Conservation (phyloP, 768 basidiomycete species). For the Cystobasidium ongulense region DNA sequence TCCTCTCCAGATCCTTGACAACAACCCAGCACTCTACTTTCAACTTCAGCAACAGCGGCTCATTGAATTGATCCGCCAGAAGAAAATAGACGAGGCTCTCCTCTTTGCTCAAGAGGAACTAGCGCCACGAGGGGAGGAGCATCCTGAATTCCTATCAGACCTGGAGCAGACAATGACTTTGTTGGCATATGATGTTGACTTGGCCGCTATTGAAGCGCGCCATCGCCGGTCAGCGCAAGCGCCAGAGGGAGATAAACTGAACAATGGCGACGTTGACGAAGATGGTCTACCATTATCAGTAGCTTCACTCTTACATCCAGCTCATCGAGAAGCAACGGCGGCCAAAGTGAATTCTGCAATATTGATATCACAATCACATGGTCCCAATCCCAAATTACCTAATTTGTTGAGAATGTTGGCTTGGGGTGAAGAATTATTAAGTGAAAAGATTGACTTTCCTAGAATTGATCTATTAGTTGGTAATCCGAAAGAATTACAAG, state of each 20-base stretch:
- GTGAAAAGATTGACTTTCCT: slow-evolving; percentile 18
- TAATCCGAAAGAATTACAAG: background rate
- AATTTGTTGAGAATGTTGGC: slow-evolving; percentile 70
- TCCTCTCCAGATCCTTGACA: slow-evolving; percentile 74
- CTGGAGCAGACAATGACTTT: slow-evolving; percentile 92
- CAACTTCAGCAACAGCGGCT: slow-evolving; percentile 90
- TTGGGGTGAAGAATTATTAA: slow-evolving; percentile 63
- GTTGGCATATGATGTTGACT: slow-evolving; percentile 50
- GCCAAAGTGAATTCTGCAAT: slow-evolving; percentile 93
- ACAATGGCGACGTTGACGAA: slow-evolving; percentile 16
- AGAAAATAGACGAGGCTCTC: slow-evolving; percentile 67
- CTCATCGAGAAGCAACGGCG: slow-evolving; percentile 87
- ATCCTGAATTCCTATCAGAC: slow-evolving; percentile 82
- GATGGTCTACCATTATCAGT: slow-evolving; percentile 55
- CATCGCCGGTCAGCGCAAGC: slow-evolving; percentile 27
- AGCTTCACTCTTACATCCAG: slow-evolving; percentile 69
- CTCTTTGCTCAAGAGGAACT: slow-evolving; percentile 87
- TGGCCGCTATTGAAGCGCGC: slow-evolving; percentile 40
- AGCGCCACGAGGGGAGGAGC: slow-evolving; percentile 89
- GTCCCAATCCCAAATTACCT: slow-evolving; percentile 81
- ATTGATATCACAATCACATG: slow-evolving; percentile 80
- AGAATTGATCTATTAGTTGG: slow-evolving; percentile 9
- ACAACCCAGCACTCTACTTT: slow-evolving; percentile 86
- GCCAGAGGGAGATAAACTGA: background rate
- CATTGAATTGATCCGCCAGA: slow-evolving; percentile 85